phyloP scores from a whole-genome alignment of 2,329 filamentous ascomycete species.

The Xylaria hypoxylon region DNA sequence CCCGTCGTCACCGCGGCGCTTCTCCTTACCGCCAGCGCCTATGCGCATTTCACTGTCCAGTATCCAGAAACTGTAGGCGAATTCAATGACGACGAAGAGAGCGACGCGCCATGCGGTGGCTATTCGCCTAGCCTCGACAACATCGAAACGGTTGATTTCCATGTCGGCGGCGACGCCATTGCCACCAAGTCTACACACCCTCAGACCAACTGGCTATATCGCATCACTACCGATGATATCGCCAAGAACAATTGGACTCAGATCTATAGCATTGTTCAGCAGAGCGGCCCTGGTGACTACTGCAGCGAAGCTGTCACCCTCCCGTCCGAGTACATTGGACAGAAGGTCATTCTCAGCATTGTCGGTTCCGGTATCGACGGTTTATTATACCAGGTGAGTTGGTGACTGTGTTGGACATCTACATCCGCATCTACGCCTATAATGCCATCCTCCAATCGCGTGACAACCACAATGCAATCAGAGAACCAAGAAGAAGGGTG shows the following conservation, averaged over 20 bases:
- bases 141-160: conserved; percentile 60
- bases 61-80: conserved; percentile 61
- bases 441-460: background rate
- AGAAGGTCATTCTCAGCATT: conserved; percentile 66
- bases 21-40: conserved; percentile 56
- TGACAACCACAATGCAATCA: background rate
- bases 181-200: conserved; percentile 62
- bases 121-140: conserved; percentile 58
- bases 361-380: conserved; percentile 67
- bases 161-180: conserved; percentile 67
- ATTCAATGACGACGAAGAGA: conserved; percentile 60
- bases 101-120: conserved; percentile 66
- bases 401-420: conserved; percentile 30
- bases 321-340: conserved; percentile 63
- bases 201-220: conserved; percentile 67
- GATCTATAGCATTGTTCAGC: conserved; percentile 64
- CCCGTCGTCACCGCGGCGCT: conserved; percentile 50
- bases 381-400: conserved; percentile 64
- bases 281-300: conserved; percentile 66
- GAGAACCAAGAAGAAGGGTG: background rate
- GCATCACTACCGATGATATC: conserved; percentile 64
- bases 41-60: conserved; percentile 67
- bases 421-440: background rate
- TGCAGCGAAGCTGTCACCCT: conserved; percentile 64
- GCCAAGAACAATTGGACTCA: conserved; percentile 65